Evolutionary conservation across 192 early-diverging fungal species (phyloP), one percentile per base, ranked within the genome.

Genomic region (Rhizophlyctis rosea): DNA sequence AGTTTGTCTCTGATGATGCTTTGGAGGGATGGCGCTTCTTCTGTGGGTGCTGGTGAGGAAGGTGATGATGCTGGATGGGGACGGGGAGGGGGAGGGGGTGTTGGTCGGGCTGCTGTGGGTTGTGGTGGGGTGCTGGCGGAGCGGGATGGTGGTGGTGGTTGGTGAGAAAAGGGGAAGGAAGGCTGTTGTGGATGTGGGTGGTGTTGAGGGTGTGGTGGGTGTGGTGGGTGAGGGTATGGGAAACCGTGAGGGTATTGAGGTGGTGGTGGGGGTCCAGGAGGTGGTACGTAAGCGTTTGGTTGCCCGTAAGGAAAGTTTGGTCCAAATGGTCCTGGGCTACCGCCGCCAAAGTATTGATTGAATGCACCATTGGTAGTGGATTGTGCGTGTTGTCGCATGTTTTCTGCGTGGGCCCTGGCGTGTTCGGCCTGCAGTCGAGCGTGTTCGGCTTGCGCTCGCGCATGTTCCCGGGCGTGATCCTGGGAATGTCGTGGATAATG

Each of bases 1-100:
- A 82, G 75, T 3, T 75, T 75, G 21, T 69, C 57, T 16, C 51
- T 54, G 36, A 85, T 67, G 29, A 74, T 48, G 18, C 33, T 11
- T 3, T 31, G 29, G 36, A 74, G 65, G 18, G 62, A 61, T 4
- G 73, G 73, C 11, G 47, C 44, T 31, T 54, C 57, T 3, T 29
- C 9, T 64, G 65, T 32, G 24, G 35, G 51, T n/a, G 65, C 11
- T 16, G 34, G 2, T 59, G 50, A 0, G 5, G 61, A 23, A 27
- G 29, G 53, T 16, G 25, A 16, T 23, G 52, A 29, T 25, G 30
- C 16, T 0, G 56, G 29, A 18, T 27, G 34, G 31, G 31, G 9
- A 4, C 29, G 18, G n/a, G 1, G 9, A 1, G 29, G 30, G 56
- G 24, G 59, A 24, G 48, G 59, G 28, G 28, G 59, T 48, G 2